phyloP scores from a whole-genome alignment of 2,329 filamentous ascomycete species.

The Ambrosiella beaveri region DNA sequence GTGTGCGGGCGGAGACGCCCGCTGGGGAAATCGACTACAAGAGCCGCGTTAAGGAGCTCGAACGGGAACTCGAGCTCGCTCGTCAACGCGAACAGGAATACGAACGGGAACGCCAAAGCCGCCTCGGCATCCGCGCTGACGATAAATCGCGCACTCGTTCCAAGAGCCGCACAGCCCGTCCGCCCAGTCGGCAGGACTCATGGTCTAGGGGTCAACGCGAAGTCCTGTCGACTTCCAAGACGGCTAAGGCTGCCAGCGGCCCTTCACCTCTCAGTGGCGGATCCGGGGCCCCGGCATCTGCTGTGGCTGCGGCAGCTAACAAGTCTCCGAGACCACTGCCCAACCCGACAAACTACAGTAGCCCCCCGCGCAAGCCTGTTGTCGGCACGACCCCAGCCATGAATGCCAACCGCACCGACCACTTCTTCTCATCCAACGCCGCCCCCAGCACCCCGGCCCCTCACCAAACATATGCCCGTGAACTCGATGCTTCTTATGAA shows the following conservation, averaged over 20 bases:
- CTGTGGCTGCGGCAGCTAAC: slow-evolving; percentile 19
- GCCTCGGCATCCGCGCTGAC: slow-evolving; percentile 20
- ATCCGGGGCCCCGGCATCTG: slow-evolving; percentile 23
- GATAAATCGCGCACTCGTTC: slow-evolving; percentile 22
- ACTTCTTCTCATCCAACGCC: slow-evolving; percentile 36
- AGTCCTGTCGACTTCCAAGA: slow-evolving; percentile 29
- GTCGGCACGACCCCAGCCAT: slow-evolving; percentile 15
- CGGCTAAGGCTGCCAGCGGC: neutral
- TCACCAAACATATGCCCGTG: slow-evolving; percentile 35
- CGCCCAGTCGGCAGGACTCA: slow-evolving; percentile 41
- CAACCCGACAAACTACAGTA: slow-evolving; percentile 25
- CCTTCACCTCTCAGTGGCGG: slow-evolving; percentile 21
- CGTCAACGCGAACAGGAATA: slow-evolving; percentile 47
- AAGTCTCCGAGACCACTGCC: slow-evolving; percentile 28
- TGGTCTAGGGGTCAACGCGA: slow-evolving; percentile 49
- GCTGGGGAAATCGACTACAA: slow-evolving; percentile 33
- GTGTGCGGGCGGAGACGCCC: slow-evolving; percentile 19
- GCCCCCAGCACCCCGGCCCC: slow-evolving; percentile 25
- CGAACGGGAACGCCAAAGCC: slow-evolving; percentile 37
- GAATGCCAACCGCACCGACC: slow-evolving; percentile 33
- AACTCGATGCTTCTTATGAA: slow-evolving; percentile 40
- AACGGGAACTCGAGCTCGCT: slow-evolving; percentile 48
- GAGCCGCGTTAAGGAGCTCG: slow-evolving; percentile 61
- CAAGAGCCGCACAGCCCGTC: slow-evolving; percentile 23
- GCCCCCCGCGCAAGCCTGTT: slow-evolving; percentile 11